Conservation (phyloP, 164 flowering plant species). For the Platanus orientalis region DNA sequence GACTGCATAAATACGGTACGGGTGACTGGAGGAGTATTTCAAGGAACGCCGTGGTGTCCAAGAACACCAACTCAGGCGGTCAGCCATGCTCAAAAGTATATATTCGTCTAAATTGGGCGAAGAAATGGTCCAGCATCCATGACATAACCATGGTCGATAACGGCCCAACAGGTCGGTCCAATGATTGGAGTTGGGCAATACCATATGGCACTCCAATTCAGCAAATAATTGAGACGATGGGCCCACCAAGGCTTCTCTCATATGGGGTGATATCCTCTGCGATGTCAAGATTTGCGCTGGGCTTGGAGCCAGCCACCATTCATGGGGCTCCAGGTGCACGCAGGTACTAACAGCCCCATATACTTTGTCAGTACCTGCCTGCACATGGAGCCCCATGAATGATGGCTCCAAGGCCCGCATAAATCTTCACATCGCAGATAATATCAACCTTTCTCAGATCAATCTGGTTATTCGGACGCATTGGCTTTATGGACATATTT, state of each 20-base stretch:
- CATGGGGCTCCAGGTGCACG: too few species aligned
- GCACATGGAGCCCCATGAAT: too few species aligned
- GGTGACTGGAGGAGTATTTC: constrained; percentile 91
- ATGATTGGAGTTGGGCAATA: constrained; percentile 19
- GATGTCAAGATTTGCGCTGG: too few species aligned
- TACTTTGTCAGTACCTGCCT: too few species aligned
- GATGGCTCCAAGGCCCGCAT: too few species aligned
- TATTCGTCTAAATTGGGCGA: constrained; percentile 41
- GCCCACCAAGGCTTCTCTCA: not conserved
- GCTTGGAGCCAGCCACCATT: too few species aligned
- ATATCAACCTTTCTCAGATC: constrained; percentile 19
- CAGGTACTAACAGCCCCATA: too few species aligned
- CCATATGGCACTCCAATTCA: constrained; percentile 3
- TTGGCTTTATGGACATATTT: constrained; percentile 6
- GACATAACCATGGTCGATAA: constrained; percentile 53
- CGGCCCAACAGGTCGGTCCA: constrained; percentile 16
- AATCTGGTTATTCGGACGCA: constrained; percentile 7
- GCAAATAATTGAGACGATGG: constrained; percentile 5
- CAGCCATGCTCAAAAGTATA: constrained; percentile 77
- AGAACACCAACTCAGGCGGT: constrained; percentile 76
- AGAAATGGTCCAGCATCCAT: constrained; percentile 74
- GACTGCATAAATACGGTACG: constrained; percentile 52
- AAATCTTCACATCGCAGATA: too few species aligned
- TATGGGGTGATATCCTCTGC: too few species aligned
- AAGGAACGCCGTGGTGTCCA: constrained; percentile 55